phyloP scores from a whole-genome alignment of 108 stramenopile species.

The Stephanodiscus triporus region DNA sequence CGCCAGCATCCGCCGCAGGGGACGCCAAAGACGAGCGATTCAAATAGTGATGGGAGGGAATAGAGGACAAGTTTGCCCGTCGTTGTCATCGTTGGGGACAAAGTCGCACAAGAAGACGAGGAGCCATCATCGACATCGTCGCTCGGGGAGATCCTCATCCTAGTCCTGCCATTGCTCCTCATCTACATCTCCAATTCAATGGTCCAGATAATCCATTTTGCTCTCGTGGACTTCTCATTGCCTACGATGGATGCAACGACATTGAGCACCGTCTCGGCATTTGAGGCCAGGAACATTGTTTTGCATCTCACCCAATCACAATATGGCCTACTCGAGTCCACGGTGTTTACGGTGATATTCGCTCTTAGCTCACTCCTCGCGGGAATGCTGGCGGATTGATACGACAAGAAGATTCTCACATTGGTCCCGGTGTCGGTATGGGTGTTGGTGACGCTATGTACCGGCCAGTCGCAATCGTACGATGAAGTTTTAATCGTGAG shows the following conservation, averaged over 20 bases:
- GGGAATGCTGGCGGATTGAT: conserved; percentile 77
- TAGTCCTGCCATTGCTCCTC: conserved; percentile 69
- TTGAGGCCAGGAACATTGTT: conserved; percentile 85
- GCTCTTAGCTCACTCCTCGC: conserved; percentile 83
- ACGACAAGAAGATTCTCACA: conserved; percentile 81
- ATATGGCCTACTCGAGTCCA: conserved; percentile 85
- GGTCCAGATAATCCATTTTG: conserved; percentile 75
- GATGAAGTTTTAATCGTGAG: conserved; percentile 71
- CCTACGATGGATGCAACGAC: conserved; percentile 15
- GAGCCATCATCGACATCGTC: conserved; percentile 2
- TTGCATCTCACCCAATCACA: conserved; percentile 78
- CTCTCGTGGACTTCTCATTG: conserved; percentile 81
- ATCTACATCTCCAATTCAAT: conserved; percentile 84
- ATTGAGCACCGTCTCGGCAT: conserved; percentile 44
- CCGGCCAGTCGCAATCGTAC: conserved; percentile 63
- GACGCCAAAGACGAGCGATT: no score
- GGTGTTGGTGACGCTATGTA: conserved; percentile 75
- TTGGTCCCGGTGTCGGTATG: conserved; percentile 64
- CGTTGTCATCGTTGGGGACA: not conserved
- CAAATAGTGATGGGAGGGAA: no score
- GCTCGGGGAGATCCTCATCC: conserved; percentile 31
- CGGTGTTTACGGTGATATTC: conserved; percentile 89
- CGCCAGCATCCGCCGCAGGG: no score
- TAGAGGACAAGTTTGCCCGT: no score
- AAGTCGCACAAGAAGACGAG: not conserved